Percentiles rank a stretch among this genome's conserved stretches.
Conservation (phyloP, 805 yeast genomes). For the Hanseniaspora clermontiae region DNA sequence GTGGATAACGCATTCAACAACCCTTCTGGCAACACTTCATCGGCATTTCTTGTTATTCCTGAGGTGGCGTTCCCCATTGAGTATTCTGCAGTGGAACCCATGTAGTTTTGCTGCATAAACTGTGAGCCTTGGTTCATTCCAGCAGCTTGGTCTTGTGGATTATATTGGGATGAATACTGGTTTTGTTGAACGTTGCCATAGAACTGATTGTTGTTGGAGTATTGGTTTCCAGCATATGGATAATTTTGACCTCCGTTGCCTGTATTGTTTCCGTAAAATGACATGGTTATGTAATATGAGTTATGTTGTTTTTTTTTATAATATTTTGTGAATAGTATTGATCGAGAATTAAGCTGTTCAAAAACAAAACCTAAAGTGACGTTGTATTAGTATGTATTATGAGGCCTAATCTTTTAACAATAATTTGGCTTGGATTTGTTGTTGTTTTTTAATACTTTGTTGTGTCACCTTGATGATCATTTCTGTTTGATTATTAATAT, state of each 20-base stretch:
- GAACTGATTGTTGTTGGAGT: neutral
- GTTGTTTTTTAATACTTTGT: no score
- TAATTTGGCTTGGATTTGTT: no score
- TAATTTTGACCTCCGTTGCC: neutral
- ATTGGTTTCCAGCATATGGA: neutral
- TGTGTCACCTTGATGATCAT: no score
- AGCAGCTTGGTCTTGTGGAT: neutral
- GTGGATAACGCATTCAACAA: conserved; percentile 85
- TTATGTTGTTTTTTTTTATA: neutral
- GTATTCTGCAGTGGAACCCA: conserved; percentile 19
- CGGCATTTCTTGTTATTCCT: conserved; percentile 17
- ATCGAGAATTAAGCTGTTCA: no score
- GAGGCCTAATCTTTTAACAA: no score
- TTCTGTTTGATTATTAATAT: no score
- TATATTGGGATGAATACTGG: neutral
- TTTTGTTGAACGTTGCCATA: neutral
- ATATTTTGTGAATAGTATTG: no score
- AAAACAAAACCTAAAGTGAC: no score
- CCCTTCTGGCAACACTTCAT: conserved; percentile 52
- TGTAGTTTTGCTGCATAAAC: conserved; percentile 7
- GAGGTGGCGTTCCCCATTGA: neutral
- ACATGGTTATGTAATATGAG: neutral
- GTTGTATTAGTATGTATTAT: no score
- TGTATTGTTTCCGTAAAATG: conserved; percentile 2
- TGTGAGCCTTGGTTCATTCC: conserved; percentile 4